Conservation (phyloP, 352 stramenopile genomes). For the Globisporangium perplexum region DNA sequence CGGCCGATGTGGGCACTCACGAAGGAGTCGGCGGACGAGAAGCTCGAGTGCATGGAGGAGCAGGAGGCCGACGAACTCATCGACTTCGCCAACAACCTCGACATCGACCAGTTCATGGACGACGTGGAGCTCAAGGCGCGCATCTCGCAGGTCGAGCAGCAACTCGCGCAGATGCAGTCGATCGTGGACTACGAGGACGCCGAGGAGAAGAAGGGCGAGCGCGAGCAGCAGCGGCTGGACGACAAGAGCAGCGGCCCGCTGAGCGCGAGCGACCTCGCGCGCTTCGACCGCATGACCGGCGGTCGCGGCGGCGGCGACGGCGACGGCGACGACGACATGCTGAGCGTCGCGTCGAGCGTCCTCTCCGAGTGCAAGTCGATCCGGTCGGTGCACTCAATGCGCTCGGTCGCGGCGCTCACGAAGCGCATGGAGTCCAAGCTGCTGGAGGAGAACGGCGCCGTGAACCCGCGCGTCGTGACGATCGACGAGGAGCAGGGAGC, state of each 20-base stretch:
- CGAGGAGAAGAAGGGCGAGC: conserved; percentile 77
- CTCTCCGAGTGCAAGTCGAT: conserved; percentile 86
- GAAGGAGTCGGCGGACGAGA: conserved; percentile 76
- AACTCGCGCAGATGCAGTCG: conserved; percentile 85
- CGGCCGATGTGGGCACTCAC: conserved; percentile 91
- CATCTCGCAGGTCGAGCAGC: conserved; percentile 84
- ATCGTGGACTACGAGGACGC: conserved; percentile 75
- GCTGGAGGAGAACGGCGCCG: conserved; percentile 21
- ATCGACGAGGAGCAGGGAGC: conserved; percentile 87
- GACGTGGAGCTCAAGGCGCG: conserved; percentile 85
- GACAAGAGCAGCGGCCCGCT: conserved; percentile 36
- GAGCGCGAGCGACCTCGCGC: conserved; percentile 48
- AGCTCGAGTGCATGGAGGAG: conserved; percentile 66
- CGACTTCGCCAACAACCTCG: conserved; percentile 90
- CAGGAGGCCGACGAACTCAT: conserved; percentile 90
- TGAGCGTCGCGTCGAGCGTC: conserved; percentile 67
- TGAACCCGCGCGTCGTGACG: conserved; percentile 79
- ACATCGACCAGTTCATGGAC: conserved; percentile 94
- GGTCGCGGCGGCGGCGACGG: conserved; percentile 13
- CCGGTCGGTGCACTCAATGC: conserved; percentile 77
- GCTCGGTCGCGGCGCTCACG: conserved; percentile 69
- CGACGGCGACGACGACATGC: conserved; percentile 57
- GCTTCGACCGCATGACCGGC: conserved; percentile 20
- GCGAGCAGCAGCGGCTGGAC: conserved; percentile 67
- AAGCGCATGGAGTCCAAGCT: conserved; percentile 73